A percentile compares a stretch with the other conserved stretches of the same genome.
phyloP scores from a whole-genome alignment of 805 yeast species.

The Suhomyces kilbournensis region DNA sequence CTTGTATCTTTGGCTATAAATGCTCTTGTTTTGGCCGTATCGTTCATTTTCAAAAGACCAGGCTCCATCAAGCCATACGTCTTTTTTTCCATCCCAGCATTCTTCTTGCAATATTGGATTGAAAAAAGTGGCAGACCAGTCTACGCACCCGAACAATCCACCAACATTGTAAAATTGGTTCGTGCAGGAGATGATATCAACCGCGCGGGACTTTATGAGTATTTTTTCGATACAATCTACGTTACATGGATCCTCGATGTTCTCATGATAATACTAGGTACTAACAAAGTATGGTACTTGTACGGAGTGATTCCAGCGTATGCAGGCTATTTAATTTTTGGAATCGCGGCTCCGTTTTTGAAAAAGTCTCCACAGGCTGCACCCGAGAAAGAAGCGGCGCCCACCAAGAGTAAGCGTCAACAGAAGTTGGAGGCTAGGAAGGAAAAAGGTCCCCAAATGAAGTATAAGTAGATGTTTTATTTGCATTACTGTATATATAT shows the following conservation, averaged over 20 bases:
- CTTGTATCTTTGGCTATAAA: slow-evolving; percentile 35
- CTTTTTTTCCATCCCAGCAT: slow-evolving; percentile 34
- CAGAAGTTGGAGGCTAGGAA: slow-evolving; percentile 25
- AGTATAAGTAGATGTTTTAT: slow-evolving; percentile 11
- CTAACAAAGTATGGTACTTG: slow-evolving; percentile 59
- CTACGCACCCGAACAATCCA: slow-evolving; percentile 36
- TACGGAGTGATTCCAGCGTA: slow-evolving; percentile 51
- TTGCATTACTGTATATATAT: neutral
- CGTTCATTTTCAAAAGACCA: slow-evolving; percentile 40
- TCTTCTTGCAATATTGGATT: slow-evolving; percentile 47
- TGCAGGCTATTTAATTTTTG: slow-evolving; percentile 46
- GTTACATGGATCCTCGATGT: slow-evolving; percentile 59
- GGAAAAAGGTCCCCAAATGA: slow-evolving; percentile 22
- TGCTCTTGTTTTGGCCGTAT: slow-evolving; percentile 34
- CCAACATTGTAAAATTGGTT: slow-evolving; percentile 31
- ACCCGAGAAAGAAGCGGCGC: neutral
- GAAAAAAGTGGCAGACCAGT: slow-evolving; percentile 63
- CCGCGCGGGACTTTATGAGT: slow-evolving; percentile 67
- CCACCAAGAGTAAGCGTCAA: slow-evolving; percentile 25
- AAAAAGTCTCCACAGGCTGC: slow-evolving; percentile 5
- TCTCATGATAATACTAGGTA: slow-evolving; percentile 51
- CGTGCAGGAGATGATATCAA: slow-evolving; percentile 59
- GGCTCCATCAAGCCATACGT: slow-evolving; percentile 37
- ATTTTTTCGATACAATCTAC: slow-evolving; percentile 67
- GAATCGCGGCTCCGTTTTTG: slow-evolving; percentile 26